Conservation (phyloP, 192 early-diverging fungal genomes). For the Coemansia sp. region DNA sequence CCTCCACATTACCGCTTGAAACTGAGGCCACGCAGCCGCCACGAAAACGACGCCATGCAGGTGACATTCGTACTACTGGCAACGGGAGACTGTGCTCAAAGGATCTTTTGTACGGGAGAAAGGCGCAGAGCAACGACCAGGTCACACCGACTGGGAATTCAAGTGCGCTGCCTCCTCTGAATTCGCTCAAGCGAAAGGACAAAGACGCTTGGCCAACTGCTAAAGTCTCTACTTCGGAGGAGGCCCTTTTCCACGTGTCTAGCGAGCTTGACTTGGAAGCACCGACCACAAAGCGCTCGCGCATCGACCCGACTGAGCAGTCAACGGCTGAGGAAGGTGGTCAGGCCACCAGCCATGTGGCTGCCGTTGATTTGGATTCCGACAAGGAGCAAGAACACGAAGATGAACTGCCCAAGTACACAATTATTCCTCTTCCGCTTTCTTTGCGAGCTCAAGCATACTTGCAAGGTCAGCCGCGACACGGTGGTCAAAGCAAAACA, state of each 20-base stretch:
- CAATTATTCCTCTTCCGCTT: constrained; percentile 5
- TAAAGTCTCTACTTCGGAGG: constrained; percentile 1
- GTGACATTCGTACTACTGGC: not conserved
- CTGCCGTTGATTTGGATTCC: not conserved
- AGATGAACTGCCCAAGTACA: constrained; percentile 1
- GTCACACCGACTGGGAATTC: not conserved
- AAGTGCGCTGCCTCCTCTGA: not conserved
- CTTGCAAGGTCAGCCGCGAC: not conserved
- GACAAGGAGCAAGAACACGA: constrained; percentile 2
- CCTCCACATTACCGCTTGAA: not conserved
- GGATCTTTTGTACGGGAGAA: constrained; percentile 11
- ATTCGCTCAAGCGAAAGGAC: constrained; percentile 17
- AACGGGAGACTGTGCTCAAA: constrained; percentile 4
- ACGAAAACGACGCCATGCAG: constrained; percentile 12
- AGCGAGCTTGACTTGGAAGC: not conserved
- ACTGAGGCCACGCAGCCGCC: not conserved
- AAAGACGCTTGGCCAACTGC: not conserved
- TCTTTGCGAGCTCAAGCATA: constrained; percentile 5
- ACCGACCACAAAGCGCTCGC: not conserved
- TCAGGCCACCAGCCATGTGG: not conserved
- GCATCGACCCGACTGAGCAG: not conserved
- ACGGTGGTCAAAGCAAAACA: not conserved
- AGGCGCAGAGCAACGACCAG: not conserved
- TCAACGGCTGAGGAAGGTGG: not conserved
- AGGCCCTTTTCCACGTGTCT: not conserved